phyloP scores from a whole-genome alignment of 1,284 basidiomycete genomes.

The Abortiporus biennis region DNA sequence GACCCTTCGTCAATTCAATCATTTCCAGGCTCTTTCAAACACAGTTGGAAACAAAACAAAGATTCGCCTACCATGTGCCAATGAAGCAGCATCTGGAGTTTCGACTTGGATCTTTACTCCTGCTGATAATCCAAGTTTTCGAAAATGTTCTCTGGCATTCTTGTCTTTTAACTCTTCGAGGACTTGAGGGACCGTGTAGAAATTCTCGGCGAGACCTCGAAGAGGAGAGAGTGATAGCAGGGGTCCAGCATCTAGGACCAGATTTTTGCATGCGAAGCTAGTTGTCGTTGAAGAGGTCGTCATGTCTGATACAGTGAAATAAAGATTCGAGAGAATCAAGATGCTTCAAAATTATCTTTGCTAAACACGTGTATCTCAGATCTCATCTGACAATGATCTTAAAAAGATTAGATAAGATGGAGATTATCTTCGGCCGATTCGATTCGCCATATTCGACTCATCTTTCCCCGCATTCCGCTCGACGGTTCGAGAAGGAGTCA shows the following conservation, averaged over 20 bases:
- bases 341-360: too few relatives aligned
- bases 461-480: too few relatives aligned
- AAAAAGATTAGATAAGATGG: too few relatives aligned
- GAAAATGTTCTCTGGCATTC: slow-evolving; percentile 80
- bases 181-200: slow-evolving; percentile 86
- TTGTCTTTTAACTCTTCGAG: slow-evolving; percentile 85
- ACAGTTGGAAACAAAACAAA: neutral
- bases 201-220: slow-evolving; percentile 76
- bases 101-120: slow-evolving; percentile 75
- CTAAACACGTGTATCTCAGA: too few relatives aligned
- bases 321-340: neutral
- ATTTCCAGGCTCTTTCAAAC: slow-evolving; percentile 1
- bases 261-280: slow-evolving; percentile 56
- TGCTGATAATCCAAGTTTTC: slow-evolving; percentile 64
- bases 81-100: slow-evolving; percentile 65
- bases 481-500: too few relatives aligned
- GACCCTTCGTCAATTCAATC: slow-evolving; percentile 9
- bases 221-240: slow-evolving; percentile 83
- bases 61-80: slow-evolving; percentile 64
- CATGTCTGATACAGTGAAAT: slow-evolving; percentile 15
- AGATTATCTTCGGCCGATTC: too few relatives aligned
- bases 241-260: slow-evolving; percentile 91
- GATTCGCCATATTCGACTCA: too few relatives aligned
- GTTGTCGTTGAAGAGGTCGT: slow-evolving; percentile 16
- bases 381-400: too few relatives aligned